phyloP scores from a whole-genome alignment of 441 rosid species.

The Pelargonium australe region DNA sequence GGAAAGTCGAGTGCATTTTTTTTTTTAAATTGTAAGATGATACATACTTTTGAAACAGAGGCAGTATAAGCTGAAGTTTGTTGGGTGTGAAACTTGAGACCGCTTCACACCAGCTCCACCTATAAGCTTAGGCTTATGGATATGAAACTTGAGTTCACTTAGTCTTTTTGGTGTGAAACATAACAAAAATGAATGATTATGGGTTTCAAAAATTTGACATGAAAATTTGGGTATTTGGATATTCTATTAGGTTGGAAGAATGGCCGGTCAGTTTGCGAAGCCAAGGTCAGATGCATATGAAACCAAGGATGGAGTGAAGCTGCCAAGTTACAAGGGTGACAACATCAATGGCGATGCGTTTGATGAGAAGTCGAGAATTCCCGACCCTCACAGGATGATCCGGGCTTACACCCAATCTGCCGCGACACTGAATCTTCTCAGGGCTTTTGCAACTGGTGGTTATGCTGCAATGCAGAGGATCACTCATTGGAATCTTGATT shows the following conservation, averaged over 20 bases:
- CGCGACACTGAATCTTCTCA: constrained; percentile 18
- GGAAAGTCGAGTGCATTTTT: too few species aligned
- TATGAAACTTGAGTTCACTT: too few species aligned
- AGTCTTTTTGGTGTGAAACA: too few species aligned
- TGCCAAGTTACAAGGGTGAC: constrained; percentile 21
- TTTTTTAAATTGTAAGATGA: too few species aligned
- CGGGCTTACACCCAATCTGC: constrained; percentile 18
- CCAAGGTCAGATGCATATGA: constrained; percentile 38
- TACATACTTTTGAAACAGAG: too few species aligned
- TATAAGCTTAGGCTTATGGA: too few species aligned
- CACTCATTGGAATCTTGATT: constrained; percentile 22
- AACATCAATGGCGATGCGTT: constrained; percentile 20
- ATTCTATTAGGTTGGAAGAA: constrained; percentile 70
- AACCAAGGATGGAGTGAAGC: constrained; percentile 21
- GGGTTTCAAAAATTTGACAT: background rate
- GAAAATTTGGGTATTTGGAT: background rate
- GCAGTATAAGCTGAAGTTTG: too few species aligned
- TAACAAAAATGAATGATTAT: too few species aligned
- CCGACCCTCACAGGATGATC: constrained; percentile 22
- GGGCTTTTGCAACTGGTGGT: constrained; percentile 24
- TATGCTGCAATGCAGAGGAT: constrained; percentile 23
- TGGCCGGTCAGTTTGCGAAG: constrained; percentile 93
- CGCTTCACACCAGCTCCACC: too few species aligned
- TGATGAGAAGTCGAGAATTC: constrained; percentile 18
- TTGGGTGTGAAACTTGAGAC: too few species aligned